A percentile compares a stretch with the other conserved stretches of the same genome.
phyloP scores from a whole-genome alignment of 83 land plant species.

The Picea mariana region DNA sequence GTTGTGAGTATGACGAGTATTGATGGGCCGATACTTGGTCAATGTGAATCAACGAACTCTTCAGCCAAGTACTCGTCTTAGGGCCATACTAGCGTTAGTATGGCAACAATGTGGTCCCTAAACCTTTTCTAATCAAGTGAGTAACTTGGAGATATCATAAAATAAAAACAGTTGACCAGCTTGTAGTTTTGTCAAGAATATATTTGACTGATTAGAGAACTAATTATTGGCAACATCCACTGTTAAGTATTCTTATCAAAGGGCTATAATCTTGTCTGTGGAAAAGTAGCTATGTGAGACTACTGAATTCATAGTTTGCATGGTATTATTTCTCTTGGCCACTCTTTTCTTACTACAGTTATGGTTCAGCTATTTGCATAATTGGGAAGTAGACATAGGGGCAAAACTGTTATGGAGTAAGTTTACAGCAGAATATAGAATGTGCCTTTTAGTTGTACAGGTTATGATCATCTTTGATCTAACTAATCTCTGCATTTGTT shows the following conservation, averaged over 20 bases:
- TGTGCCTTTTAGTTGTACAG: neutral
- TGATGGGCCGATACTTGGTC: too few relatives aligned
- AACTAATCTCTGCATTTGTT: neutral
- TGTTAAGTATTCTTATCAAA: neutral
- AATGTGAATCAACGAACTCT: too few relatives aligned
- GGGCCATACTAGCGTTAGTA: too few relatives aligned
- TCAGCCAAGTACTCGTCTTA: too few relatives aligned
- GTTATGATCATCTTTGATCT: neutral
- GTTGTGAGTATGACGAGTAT: too few relatives aligned
- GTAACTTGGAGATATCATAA: too few relatives aligned
- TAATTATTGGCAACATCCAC: too few relatives aligned
- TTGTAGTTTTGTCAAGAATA: too few relatives aligned
- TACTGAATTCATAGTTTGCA: neutral
- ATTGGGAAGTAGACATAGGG: neutral
- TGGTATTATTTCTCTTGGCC: neutral
- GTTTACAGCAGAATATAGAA: neutral
- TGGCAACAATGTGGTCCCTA: too few relatives aligned
- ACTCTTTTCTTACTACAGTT: neutral
- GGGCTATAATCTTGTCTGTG: neutral
- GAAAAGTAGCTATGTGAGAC: neutral
- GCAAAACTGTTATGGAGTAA: neutral
- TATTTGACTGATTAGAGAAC: too few relatives aligned
- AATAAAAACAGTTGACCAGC: too few relatives aligned
- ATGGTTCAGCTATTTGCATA: neutral
- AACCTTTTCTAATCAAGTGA: too few relatives aligned